These are phyloP conservation scores for Achaetomiella virescens DNA, from an alignment of 495 filamentous ascomycete species.

Conservation along the genomic window DNA sequence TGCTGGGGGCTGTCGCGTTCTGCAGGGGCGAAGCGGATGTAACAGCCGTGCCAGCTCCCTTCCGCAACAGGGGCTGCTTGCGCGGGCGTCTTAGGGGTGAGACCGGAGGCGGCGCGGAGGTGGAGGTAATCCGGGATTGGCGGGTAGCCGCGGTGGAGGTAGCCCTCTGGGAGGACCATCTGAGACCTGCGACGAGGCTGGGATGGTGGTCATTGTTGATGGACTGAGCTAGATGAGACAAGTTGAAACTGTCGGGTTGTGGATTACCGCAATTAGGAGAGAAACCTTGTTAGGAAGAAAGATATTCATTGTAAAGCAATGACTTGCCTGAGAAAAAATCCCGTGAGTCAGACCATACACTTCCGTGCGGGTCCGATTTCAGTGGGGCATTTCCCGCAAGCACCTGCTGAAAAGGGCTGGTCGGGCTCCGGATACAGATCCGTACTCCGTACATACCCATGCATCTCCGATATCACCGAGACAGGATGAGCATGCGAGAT, in stretches of 20 bases:
- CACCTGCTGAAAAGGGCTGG: slow-evolving; percentile 1
- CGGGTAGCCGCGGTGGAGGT: slow-evolving; percentile 35
- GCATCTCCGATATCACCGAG: too few species aligned
- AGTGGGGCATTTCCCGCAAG: not conserved
- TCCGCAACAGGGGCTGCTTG: slow-evolving; percentile 30
- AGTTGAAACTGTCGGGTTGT: not conserved
- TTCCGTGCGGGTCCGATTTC: not conserved
- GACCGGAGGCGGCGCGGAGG: slow-evolving; percentile 32
- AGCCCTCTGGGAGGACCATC: slow-evolving; percentile 26
- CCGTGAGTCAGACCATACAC: not conserved
- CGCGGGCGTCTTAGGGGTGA: slow-evolving; percentile 34
- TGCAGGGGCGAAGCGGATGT: slow-evolving; percentile 32
- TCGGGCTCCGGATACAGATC: not conserved
- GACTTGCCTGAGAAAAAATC: too few species aligned
- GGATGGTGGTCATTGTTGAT: not conserved
- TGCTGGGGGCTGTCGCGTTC: not conserved
- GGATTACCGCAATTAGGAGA: too few species aligned
- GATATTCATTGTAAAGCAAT: too few species aligned
- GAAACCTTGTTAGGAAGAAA: too few species aligned
- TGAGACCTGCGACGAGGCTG: not conserved
- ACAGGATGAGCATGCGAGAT: too few species aligned
- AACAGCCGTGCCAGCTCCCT: slow-evolving; percentile 41
- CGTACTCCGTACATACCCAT: not conserved
- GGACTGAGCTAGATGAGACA: not conserved
- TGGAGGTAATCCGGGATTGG: slow-evolving; percentile 33